Evolutionary conservation across 2,329 filamentous ascomycete genomes (phyloP), one percentile per base, ranked within the genome.

Genomic region (Fusarium zealandicum): DNA sequence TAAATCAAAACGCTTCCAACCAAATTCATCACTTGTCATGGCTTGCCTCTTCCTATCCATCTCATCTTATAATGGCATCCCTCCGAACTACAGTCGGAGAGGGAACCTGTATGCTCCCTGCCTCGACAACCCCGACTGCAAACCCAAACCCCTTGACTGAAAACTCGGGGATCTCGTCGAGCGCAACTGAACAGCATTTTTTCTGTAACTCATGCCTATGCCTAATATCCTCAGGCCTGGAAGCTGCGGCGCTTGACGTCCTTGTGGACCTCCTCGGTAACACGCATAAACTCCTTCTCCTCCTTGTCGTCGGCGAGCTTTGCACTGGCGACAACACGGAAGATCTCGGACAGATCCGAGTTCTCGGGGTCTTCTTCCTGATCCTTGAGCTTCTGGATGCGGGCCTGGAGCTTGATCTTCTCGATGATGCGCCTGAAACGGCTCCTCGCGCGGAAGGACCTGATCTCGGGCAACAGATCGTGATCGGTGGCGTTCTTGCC

Each of bases 391-490:
- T 90, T 84, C 73, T 96, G 92, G 78, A 99, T 98, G 61, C 93
- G 90, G 78, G 97, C 97, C 63, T 92, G 87, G 48, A 99, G 86
- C 78, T 96, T 97, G 80, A 98, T 90, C 70, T 96, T 88, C 76
- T 98, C 92, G 78, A 99, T 96, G 69, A 93, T 93, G 61, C 93
- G 90, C 75, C 90, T 90, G 66, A 99, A 89, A 59, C 92, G 92
- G 51, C 92, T 91, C 76, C 92, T 92, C 60, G 93, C 89, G 76
- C 96, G 92, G 80, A 95, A 96, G 45, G 92, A 89, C 76, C 90
- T 90, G 67, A 99, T 96, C 79, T 99, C 95, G 64, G 95, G 95
- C 74, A 99, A 79, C 84, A 99, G 84, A 82, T 99, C 93, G 85
- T 97, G 92, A 76, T 98, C 93, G 57, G 90, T 92, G 59, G 95